Conservation (phyloP, 1,284 basidiomycete species). For the Ganoderma resinaceum region DNA sequence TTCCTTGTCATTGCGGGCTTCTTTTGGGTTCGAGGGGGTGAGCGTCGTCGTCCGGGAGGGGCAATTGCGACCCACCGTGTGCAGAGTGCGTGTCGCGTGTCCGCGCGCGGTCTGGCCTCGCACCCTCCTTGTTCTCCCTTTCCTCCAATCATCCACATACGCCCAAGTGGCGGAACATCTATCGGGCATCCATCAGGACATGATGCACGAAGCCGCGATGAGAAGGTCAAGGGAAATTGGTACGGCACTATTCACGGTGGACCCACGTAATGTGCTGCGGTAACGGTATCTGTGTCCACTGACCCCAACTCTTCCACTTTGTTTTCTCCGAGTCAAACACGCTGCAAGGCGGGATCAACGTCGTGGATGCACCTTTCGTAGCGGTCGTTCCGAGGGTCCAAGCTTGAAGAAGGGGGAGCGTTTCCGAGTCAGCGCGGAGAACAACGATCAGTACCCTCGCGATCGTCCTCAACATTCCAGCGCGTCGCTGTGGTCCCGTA, state of each 20-base stretch:
- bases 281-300: neutral
- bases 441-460: neutral
- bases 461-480: slow-evolving; percentile 5
- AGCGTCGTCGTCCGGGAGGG: neutral
- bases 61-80: neutral
- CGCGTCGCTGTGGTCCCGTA: neutral
- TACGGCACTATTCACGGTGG: neutral
- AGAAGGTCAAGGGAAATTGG: neutral
- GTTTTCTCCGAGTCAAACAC: neutral
- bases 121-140: neutral
- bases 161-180: neutral
- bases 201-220: slow-evolving; percentile 1
- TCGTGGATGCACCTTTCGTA: neutral
- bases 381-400: neutral
- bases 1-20: neutral
- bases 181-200: neutral
- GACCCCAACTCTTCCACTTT: neutral
- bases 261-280: neutral
- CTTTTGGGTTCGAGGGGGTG: slow-evolving; percentile 1
- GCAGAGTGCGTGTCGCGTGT: slow-evolving; percentile 2
- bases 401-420: neutral
- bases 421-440: neutral
- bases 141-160: neutral
- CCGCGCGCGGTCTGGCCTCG: neutral
- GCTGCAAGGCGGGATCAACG: neutral